Evolutionary conservation across 2,329 filamentous ascomycete species (phyloP).

Genomic region (Pyricularia grisea): DNA sequence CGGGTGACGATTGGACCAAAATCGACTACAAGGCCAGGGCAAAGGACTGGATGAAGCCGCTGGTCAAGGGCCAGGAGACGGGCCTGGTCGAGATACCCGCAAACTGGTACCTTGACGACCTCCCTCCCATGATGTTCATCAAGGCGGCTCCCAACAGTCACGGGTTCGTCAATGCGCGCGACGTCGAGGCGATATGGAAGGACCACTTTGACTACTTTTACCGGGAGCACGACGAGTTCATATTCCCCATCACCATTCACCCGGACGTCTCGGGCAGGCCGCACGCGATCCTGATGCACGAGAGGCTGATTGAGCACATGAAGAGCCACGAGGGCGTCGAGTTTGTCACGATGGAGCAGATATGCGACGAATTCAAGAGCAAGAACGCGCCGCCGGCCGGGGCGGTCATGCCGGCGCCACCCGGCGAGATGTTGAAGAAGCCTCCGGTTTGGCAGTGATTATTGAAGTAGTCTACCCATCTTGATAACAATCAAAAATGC

Average conservation of each 20-base stretch:
- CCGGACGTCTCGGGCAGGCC: slow-evolving; percentile 41
- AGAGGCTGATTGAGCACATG: slow-evolving; percentile 17
- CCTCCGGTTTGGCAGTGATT: background rate
- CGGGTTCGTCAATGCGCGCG: slow-evolving; percentile 45
- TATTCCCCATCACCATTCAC: slow-evolving; percentile 71
- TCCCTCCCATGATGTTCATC: slow-evolving; percentile 65
- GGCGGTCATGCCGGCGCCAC: slow-evolving; percentile 49
- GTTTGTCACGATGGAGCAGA: slow-evolving; percentile 58
- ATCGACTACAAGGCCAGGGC: slow-evolving; percentile 57
- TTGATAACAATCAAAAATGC: background rate
- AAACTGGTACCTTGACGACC: slow-evolving; percentile 55
- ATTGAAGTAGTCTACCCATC: background rate
- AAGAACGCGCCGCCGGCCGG: slow-evolving; percentile 48
- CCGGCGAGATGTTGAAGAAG: slow-evolving; percentile 41
- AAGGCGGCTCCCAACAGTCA: slow-evolving; percentile 57
- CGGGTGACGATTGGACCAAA: slow-evolving; percentile 57
- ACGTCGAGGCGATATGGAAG: slow-evolving; percentile 53
- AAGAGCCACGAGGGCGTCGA: slow-evolving; percentile 33
- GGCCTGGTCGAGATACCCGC: slow-evolving; percentile 59
- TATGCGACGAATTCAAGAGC: slow-evolving; percentile 64
- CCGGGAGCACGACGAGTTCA: slow-evolving; percentile 65
- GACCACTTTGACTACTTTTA: slow-evolving; percentile 69
- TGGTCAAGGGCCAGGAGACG: slow-evolving; percentile 48
- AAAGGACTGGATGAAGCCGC: slow-evolving; percentile 57
- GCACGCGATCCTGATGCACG: slow-evolving; percentile 29